A percentile compares a stretch with the other conserved stretches of the same genome.
Conservation (phyloP, 371 early-diverging fungal species). For the Apophysomyces sp. region DNA sequence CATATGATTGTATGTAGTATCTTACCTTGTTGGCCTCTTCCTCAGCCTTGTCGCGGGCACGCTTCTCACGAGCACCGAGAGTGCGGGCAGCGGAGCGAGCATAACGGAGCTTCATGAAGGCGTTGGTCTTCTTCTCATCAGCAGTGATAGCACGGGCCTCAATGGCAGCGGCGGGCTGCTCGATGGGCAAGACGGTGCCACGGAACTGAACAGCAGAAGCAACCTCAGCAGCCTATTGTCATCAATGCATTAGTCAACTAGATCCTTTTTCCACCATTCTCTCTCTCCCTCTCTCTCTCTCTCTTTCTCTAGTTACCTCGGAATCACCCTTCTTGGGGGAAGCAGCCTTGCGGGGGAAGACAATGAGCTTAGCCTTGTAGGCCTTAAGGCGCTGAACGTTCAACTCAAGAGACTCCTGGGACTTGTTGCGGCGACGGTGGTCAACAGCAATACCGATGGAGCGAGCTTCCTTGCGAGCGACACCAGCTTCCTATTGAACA, state of each 20-base stretch:
- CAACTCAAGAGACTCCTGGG: conserved; percentile 91
- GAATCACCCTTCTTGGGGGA: conserved; percentile 80
- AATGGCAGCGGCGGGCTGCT: conserved; percentile 62
- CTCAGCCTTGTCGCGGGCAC: conserved; percentile 79
- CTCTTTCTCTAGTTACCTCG: conserved; percentile 14
- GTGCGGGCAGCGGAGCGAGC: conserved; percentile 82
- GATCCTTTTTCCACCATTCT: background rate
- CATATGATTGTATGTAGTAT: background rate
- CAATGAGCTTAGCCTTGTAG: conserved; percentile 90
- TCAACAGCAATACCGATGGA: conserved; percentile 98
- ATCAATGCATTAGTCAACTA: background rate
- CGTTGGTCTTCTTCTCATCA: conserved; percentile 79
- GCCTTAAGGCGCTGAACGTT: conserved; percentile 98
- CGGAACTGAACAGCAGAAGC: conserved; percentile 72
- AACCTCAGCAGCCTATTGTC: conserved; percentile 56
- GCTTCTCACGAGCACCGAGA: conserved; percentile 84
- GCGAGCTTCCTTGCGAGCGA: conserved; percentile 93
- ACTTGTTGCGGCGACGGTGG: conserved; percentile 97
- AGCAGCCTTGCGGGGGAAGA: conserved; percentile 74
- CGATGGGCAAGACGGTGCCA: conserved; percentile 74
- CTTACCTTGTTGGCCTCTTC: conserved; percentile 80
- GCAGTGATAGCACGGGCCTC: conserved; percentile 83
- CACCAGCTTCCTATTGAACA: conserved; percentile 81
- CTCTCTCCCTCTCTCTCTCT: background rate
- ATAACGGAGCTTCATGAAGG: conserved; percentile 87